Conservation (phyloP, 495 filamentous ascomycete genomes). For the Rhypophila decipiens region DNA sequence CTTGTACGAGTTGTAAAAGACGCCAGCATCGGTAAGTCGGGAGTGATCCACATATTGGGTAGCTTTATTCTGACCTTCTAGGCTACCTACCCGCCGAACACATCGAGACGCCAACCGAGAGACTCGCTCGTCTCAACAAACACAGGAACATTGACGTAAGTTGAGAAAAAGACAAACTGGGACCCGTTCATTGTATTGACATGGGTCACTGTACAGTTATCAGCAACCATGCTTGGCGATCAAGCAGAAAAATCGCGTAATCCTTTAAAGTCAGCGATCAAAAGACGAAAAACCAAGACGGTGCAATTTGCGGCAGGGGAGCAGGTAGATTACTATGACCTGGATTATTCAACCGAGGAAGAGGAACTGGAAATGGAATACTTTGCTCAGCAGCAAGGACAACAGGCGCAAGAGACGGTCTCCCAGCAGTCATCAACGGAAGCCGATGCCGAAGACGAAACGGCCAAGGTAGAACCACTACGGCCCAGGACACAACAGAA, state of each 20-base stretch:
- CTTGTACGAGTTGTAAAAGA: constrained; percentile 95
- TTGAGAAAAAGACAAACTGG: constrained; percentile 10
- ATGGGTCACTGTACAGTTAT: constrained; percentile 52
- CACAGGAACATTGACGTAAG: constrained; percentile 95
- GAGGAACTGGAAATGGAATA: constrained; percentile 47
- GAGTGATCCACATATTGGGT: background rate
- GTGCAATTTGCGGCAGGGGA: constrained; percentile 83
- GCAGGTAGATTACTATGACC: constrained; percentile 84
- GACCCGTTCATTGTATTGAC: no score
- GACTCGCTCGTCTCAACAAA: constrained; percentile 90
- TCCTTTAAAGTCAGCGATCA: constrained; percentile 82
- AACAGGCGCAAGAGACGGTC: constrained; percentile 22
- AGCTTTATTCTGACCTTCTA: constrained; percentile 30
- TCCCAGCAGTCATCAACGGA: constrained; percentile 25
- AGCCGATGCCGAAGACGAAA: constrained; percentile 35
- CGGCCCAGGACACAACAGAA: constrained; percentile 39
- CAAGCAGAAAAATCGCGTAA: constrained; percentile 84
- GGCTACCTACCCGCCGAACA: constrained; percentile 96
- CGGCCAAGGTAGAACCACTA: constrained; percentile 43
- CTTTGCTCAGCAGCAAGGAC: constrained; percentile 29
- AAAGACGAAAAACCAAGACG: constrained; percentile 78
- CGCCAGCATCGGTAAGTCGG: constrained; percentile 78
- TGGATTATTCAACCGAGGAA: constrained; percentile 87
- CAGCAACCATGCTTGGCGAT: constrained; percentile 90
- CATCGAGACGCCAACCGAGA: constrained; percentile 96